Percentiles rank a stretch among this genome's conserved stretches.
These are phyloP conservation scores for Edaphochlamys debaryana DNA, from an alignment of 139 green algal species.

Conservation along the genomic window DNA sequence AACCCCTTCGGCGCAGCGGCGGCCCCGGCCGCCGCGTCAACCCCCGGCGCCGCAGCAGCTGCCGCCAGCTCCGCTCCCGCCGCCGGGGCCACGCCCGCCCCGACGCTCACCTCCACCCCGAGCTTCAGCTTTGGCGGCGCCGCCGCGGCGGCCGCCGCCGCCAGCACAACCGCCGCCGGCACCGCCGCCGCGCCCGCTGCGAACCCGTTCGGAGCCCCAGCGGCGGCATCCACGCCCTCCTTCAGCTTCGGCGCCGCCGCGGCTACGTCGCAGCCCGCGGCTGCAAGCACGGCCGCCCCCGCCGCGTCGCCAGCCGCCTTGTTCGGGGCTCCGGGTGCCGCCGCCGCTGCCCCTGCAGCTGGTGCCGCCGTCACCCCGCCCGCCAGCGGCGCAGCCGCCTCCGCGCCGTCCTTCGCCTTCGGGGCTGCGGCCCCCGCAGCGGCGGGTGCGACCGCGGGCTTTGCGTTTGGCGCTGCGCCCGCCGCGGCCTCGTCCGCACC, in stretches of 20 bases:
- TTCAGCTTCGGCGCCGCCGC: conserved; percentile 9
- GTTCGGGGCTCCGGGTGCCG: no score
- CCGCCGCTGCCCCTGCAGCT: not conserved
- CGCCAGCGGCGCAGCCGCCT: not conserved
- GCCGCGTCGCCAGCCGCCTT: not conserved
- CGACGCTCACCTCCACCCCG: not conserved
- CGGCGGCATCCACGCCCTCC: not conserved
- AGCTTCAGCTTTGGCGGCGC: not conserved
- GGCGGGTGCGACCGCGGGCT: not conserved
- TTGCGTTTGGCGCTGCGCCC: not conserved
- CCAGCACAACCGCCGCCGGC: no score
- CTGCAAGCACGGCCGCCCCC: not conserved
- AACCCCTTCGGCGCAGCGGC: not conserved
- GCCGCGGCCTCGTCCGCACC: not conserved
- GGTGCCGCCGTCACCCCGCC: not conserved
- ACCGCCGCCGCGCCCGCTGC: not conserved
- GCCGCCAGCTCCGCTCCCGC: not conserved
- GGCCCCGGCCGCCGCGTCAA: not conserved
- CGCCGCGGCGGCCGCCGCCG: not conserved
- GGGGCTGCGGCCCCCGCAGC: not conserved
- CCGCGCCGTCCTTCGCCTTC: not conserved
- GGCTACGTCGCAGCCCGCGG: not conserved
- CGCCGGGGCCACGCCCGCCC: not conserved
- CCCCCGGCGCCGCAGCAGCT: not conserved
- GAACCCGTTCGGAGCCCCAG: no score